A percentile compares a stretch with the other conserved stretches of the same genome.
These are phyloP conservation scores for Colletotrichum siamense DNA, from an alignment of 2,329 filamentous ascomycete genomes.

Conservation along the genomic window DNA sequence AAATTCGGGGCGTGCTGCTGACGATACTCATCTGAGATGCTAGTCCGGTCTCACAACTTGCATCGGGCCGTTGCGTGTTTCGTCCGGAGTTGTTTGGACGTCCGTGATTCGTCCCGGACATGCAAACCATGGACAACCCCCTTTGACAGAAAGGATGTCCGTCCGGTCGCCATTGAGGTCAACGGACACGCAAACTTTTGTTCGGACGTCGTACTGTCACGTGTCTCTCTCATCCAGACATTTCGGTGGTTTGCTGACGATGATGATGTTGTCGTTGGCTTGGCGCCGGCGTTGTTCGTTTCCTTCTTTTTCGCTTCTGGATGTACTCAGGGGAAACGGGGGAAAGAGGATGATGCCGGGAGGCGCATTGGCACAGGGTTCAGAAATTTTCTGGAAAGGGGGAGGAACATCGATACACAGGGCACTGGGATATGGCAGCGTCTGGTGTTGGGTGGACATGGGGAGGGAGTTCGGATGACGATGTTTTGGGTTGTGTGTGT, in stretches of 20 bases:
- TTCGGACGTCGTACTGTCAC: not conserved
- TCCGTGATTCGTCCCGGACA: not conserved
- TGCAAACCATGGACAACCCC: not conserved
- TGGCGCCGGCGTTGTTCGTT: not conserved
- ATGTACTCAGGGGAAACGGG: not conserved
- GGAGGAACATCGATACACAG: not conserved
- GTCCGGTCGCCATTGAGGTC: not conserved
- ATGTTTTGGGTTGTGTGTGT: not conserved
- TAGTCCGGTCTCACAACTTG: not conserved
- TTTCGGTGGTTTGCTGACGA: not conserved
- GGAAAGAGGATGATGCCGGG: not conserved
- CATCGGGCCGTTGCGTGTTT: slow-evolving; percentile 7
- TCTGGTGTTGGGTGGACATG: not conserved
- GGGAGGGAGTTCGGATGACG: not conserved
- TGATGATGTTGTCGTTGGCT: not conserved
- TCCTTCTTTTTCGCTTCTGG: not conserved
- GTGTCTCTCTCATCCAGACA: not conserved
- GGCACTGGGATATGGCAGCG: not conserved
- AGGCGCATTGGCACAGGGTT: not conserved
- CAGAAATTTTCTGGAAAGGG: not conserved
- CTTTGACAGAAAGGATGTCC: not conserved
- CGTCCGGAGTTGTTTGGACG: not conserved
- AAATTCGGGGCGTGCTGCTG: not conserved
- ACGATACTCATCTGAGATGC: not conserved
- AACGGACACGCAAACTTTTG: not conserved